phyloP scores from a whole-genome alignment of 1,284 basidiomycete species.

The Boletus sp. region DNA sequence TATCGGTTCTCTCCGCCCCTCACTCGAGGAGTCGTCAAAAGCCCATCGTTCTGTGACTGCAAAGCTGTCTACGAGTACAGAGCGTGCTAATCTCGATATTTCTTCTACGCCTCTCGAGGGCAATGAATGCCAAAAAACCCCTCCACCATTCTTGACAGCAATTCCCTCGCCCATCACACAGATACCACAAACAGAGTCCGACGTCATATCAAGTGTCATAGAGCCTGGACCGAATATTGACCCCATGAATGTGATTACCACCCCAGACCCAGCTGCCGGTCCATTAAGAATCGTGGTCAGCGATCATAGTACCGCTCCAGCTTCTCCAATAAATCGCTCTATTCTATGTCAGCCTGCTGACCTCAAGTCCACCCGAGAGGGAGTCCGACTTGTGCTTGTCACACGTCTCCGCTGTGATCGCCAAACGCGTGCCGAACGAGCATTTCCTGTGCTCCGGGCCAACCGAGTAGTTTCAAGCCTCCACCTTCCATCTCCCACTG shows the following conservation, averaged over 20 bases:
- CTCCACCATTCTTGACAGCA: conserved; percentile 11
- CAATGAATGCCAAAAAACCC: conserved; percentile 8
- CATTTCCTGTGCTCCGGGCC: conserved; percentile 56
- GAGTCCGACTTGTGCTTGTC: conserved; percentile 57
- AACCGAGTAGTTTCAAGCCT: conserved; percentile 47
- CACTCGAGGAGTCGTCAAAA: conserved; percentile 9
- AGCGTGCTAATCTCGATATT: conserved; percentile 9
- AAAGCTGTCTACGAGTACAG: conserved; percentile 9
- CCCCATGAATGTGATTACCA: conserved; percentile 9
- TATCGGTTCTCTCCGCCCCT: conserved; percentile 3
- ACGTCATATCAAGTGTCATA: conserved; percentile 13
- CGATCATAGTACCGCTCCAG: conserved; percentile 26
- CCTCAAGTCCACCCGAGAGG: conserved; percentile 49
- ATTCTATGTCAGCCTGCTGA: conserved; percentile 25
- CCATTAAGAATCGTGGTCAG: conserved; percentile 31
- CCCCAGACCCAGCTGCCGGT: conserved; percentile 10
- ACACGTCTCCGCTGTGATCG: conserved; percentile 54
- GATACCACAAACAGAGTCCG: conserved; percentile 16
- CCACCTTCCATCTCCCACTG: conserved; percentile 16
- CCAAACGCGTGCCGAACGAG: conserved; percentile 57
- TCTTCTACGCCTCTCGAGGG: conserved; percentile 6
- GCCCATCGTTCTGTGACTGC: conserved; percentile 1
- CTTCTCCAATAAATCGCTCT: conserved; percentile 8
- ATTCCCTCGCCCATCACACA: conserved; percentile 13
- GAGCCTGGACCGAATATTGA: conserved; percentile 10